Conservation (phyloP, 106 monocot genomes). For the Xerophyta viscosa region DNA sequence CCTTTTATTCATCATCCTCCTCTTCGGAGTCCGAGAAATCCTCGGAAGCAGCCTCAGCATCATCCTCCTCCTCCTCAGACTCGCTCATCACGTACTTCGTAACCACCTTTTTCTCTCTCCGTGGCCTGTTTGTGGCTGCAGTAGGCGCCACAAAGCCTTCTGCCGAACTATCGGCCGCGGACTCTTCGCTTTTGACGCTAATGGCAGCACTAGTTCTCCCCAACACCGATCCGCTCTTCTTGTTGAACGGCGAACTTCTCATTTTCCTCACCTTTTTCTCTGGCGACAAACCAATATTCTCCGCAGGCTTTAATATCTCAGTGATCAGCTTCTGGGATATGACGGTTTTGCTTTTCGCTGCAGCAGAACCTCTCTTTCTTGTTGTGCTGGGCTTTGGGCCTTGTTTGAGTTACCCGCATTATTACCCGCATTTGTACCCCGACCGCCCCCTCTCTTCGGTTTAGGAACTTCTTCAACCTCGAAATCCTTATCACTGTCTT, state of each 20-base stretch:
- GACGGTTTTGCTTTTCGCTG: conserved; percentile 14
- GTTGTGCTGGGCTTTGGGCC: conserved; percentile 11
- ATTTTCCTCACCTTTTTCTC: conserved; percentile 92
- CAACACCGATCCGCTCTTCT: conserved; percentile 70
- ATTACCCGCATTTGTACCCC: conserved; percentile 21
- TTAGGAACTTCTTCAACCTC: conserved; percentile 10
- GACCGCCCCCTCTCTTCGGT: conserved; percentile 23
- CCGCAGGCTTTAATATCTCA: conserved; percentile 35
- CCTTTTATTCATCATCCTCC: conserved; percentile 14
- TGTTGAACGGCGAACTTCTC: conserved; percentile 82
- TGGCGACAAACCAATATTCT: conserved; percentile 30
- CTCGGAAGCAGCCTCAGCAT: conserved; percentile 9
- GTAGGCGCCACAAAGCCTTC: conserved; percentile 3
- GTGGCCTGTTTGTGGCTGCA: conserved; percentile 16
- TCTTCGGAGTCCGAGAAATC: conserved; percentile 49
- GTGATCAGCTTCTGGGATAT: conserved; percentile 32
- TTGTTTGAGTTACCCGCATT: too few relatives aligned
- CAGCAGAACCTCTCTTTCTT: conserved; percentile 28
- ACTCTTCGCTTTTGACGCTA: conserved; percentile 1
- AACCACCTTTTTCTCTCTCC: conserved; percentile 21
- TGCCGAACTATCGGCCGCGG: conserved; percentile 8
- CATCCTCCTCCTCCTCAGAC: conserved; percentile 16
- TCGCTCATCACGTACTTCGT: conserved; percentile 24
- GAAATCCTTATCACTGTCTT: conserved; percentile 27
- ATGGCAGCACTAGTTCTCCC: background rate